A percentile compares a stretch with the other conserved stretches of the same genome.
These are phyloP conservation scores for Casaregolazyma suthepensis DNA, from an alignment of 1,139 yeast species.

Conservation along the genomic window DNA sequence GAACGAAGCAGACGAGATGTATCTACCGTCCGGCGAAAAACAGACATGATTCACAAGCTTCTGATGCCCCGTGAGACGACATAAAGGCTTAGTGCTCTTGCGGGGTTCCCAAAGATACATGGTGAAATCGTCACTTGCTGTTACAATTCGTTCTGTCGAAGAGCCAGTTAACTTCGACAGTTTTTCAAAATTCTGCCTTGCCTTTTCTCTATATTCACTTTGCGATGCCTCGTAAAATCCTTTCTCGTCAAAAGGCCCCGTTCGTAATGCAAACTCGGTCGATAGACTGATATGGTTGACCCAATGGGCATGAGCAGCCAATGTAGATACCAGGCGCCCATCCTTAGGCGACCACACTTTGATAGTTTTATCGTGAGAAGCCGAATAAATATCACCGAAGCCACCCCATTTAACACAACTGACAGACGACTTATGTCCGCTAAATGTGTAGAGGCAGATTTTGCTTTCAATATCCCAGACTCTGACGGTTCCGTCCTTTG, in stretches of 20 bases:
- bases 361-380: slow-evolving; percentile 92
- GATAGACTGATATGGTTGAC: slow-evolving; percentile 89
- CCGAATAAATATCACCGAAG: slow-evolving; percentile 73
- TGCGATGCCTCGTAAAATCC: slow-evolving; percentile 36
- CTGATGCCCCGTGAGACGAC: slow-evolving; percentile 97
- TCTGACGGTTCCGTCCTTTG: slow-evolving; percentile 86
- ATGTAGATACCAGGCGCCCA: slow-evolving; percentile 72
- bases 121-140: slow-evolving; percentile 96
- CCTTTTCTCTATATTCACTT: slow-evolving; percentile 54
- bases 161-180: slow-evolving; percentile 69
- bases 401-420: slow-evolving; percentile 98
- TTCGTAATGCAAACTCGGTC: slow-evolving; percentile 80
- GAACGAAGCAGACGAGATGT: slow-evolving; percentile 86
- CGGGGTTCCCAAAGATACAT: slow-evolving; percentile 97
- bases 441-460: slow-evolving; percentile 60
- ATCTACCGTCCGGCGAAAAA: slow-evolving; percentile 92
- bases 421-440: slow-evolving; percentile 86
- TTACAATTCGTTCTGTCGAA: slow-evolving; percentile 73
- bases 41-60: slow-evolving; percentile 93
- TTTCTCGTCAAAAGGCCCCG: slow-evolving; percentile 73
- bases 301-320: slow-evolving; percentile 96
- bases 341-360: slow-evolving; percentile 83
- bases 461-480: slow-evolving; percentile 87
- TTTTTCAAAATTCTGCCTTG: slow-evolving; percentile 65
- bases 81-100: slow-evolving; percentile 71